Evolutionary conservation across 2,329 filamentous ascomycete genomes (phyloP), one percentile per base, ranked within the genome.

Genomic region (Metarhizium sp.): DNA sequence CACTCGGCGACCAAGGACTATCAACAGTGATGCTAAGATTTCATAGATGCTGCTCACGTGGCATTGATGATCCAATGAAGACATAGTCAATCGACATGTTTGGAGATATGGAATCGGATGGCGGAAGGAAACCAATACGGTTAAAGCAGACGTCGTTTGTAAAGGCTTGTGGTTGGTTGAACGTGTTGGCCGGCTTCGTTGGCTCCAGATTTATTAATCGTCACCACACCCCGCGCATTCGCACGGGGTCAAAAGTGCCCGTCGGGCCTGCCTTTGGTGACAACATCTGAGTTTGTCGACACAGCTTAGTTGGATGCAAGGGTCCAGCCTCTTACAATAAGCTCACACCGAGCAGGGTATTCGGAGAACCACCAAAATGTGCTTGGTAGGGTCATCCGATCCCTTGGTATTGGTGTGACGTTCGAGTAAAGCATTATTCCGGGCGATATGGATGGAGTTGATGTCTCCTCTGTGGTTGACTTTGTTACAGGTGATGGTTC

Each of bases 321-420:
- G 56, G 50, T 54, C 49, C 53, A 51, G 53, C 43, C 47, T 52
- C 51, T 46, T 18, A 10, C 57, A 40, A 58, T 46, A 20, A 14
- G 36, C 25, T 48, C 52, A 51, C 53, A 47, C 50, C 36, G 11
- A 29, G 52, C 57, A 60, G 58, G 59, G 59, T 58, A 45, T 59
- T 60, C 59, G 58, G 58, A 58, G 56, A 54, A 57, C 50, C 50
- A 58, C 34, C 36, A 55, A 45, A 51, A 51, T 54, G 45, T 42
- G 51, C 54, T 59, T 56, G 59, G 59, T 49, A 60, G 56, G 25
- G 58, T 55, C 59, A 58, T 60, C 59, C 59, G 59, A 56, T 52
- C 43, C 54, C 52, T 50, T 57, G 58, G 55, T 32, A 51, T 29
- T 30, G 38, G 51, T 47, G 51, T 53, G 18, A 32, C 51, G 54